A percentile compares a stretch with the other conserved stretches of the same genome.
Evolutionary conservation across 495 filamentous ascomycete species (phyloP).

Genomic region (Penicillium salamii): DNA sequence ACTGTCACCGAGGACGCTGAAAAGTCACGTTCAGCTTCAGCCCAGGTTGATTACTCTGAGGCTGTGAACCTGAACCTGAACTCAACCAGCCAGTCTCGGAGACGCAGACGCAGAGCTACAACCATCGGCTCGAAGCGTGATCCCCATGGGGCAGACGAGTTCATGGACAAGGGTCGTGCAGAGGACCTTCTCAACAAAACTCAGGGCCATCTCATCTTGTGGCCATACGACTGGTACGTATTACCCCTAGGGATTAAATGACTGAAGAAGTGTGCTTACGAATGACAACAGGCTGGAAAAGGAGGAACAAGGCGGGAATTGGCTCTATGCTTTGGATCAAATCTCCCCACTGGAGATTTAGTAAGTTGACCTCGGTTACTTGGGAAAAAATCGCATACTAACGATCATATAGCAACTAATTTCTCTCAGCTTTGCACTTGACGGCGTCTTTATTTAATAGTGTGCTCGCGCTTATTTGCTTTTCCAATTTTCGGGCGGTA

Average conservation of each 20-base stretch:
- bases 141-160: conserved; percentile 67
- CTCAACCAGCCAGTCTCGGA: conserved; percentile 38
- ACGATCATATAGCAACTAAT: conserved; percentile 25
- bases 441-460: conserved; percentile 11
- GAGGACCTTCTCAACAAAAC: conserved; percentile 78
- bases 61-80: conserved; percentile 48
- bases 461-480: conserved; percentile 5
- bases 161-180: conserved; percentile 68
- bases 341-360: conserved; percentile 97
- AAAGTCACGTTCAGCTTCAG: conserved; percentile 31
- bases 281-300: conserved; percentile 57
- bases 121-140: conserved; percentile 73
- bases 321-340: conserved; percentile 94
- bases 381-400: conserved; percentile 1
- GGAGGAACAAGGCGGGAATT: conserved; percentile 90
- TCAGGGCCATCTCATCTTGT: conserved; percentile 86
- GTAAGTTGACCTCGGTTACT: conserved; percentile 50
- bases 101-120: conserved; percentile 66
- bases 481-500: conserved; percentile 10
- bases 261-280: conserved; percentile 2
- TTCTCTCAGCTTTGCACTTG: conserved; percentile 14
- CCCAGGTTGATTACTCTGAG: conserved; percentile 48
- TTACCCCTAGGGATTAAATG: neutral
- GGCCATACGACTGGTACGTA: conserved; percentile 85
- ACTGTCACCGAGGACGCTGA: conserved; percentile 29